phyloP scores from a whole-genome alignment of 1,139 yeast species.

The Schizosaccharomyces versatilis region DNA sequence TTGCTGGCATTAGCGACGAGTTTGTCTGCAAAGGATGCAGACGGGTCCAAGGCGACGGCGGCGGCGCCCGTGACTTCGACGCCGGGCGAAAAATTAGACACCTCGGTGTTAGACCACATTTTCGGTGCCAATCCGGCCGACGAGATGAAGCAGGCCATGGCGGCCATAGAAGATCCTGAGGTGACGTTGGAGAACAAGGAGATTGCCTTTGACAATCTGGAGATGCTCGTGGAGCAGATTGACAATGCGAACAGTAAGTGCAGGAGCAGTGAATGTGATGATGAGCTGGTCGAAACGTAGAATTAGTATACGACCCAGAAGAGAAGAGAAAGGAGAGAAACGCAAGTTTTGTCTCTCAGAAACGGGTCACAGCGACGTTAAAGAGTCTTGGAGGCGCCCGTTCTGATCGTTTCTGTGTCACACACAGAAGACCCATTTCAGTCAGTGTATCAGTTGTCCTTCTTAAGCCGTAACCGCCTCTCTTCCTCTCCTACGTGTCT shows the following conservation, averaged over 20 bases:
- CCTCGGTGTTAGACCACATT: constrained; percentile 49
- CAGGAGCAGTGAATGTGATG: too few relatives aligned
- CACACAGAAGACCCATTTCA: too few relatives aligned
- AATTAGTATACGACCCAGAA: too few relatives aligned
- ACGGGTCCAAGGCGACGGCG: background rate
- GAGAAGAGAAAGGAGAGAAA: too few relatives aligned
- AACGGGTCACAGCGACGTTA: too few relatives aligned
- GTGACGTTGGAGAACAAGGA: constrained; percentile 41
- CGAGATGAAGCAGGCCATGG: constrained; percentile 54
- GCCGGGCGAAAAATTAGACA: constrained; percentile 24
- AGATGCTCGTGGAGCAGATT: constrained; percentile 77
- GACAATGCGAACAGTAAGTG: constrained; percentile 60
- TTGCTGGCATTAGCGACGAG: background rate
- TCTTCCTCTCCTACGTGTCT: too few relatives aligned
- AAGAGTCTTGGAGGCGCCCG: too few relatives aligned
- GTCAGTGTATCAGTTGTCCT: too few relatives aligned
- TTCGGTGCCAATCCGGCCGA: constrained; percentile 79
- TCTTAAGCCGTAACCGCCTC: too few relatives aligned
- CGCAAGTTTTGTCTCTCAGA: too few relatives aligned
- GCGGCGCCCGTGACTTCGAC: background rate
- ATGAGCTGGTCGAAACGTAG: too few relatives aligned
- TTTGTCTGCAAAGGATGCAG: background rate
- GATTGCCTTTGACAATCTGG: constrained; percentile 73
- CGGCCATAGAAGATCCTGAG: constrained; percentile 39
- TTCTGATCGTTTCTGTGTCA: too few relatives aligned